Evolutionary conservation across 768 basidiomycete genomes (phyloP).

Genomic region (Galerina sulciceps): DNA sequence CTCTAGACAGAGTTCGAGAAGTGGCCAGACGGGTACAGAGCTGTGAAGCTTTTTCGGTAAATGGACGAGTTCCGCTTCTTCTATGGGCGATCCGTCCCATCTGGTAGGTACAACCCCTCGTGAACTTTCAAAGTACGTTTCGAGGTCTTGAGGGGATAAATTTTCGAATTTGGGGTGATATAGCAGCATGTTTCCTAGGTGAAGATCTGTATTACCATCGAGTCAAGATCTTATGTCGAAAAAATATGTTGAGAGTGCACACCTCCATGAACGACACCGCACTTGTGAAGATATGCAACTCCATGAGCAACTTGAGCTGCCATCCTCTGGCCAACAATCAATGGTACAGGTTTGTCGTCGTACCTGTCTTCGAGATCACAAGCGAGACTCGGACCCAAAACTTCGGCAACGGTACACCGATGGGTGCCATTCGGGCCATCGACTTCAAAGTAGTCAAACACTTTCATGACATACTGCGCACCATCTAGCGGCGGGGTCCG

Average conservation of each 20-base stretch:
- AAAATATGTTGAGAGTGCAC: background rate
- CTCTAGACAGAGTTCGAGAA: background rate
- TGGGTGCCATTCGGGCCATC: conserved; percentile 21
- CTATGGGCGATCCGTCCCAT: background rate
- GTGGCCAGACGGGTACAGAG: background rate
- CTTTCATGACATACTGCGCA: background rate
- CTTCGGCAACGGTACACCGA: conserved; percentile 13
- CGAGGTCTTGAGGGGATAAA: background rate
- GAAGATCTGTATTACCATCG: background rate
- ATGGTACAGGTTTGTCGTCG: background rate
- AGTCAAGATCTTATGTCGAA: background rate
- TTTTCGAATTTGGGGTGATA: too few relatives aligned
- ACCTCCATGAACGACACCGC: background rate
- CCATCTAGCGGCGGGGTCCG: background rate
- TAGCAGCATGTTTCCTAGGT: background rate
- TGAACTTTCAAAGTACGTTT: background rate
- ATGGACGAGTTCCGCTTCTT: background rate
- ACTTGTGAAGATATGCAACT: background rate
- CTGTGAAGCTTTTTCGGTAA: background rate
- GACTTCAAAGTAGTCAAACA: conserved; percentile 15
- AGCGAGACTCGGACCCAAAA: conserved; percentile 12
- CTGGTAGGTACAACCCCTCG: background rate
- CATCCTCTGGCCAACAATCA: background rate
- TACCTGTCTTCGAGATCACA: background rate
- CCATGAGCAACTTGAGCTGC: background rate